Base-by-base conservation (phyloP, 257 asterid species). In the Coffea canephora region DNA sequence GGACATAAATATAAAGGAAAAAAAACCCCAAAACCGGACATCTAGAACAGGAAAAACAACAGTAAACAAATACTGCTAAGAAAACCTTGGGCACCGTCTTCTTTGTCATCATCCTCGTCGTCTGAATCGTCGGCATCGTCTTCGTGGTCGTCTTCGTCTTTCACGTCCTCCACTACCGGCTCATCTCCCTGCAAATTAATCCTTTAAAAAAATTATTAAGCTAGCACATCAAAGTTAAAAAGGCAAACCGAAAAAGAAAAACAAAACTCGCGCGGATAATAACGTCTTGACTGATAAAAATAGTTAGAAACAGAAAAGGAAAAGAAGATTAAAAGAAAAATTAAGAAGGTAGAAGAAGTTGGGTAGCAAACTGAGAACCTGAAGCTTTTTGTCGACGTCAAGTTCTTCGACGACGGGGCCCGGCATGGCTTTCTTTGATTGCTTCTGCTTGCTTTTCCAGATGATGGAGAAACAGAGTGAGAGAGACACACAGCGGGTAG, bases 91-190 rank as follows among this genome's bases (percentile, higher is more conserved):
- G 86, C 54, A 23, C 82, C 93, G 57, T 87, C 90, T 34, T 91
- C 96, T 79, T 90, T 88, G 78, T 86, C 94, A 18, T 91, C 93
- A 10, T 91, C 97, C 23, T 91, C 96, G 55, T 89, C 97, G 43
- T 93, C 97, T 45, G 93, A 90, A 81, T 90, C 93, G 10, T 91
- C 97, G 55, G 73, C 85, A 14, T 89, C 94, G 7, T 86, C 92
- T 1, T 87, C 96, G 79, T 90, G 92, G 66, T 91, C 94, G 52
- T 90, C 97, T 54, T 93, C 96, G 23, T 88, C 98, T 82, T 91
- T 91, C 81, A 91, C 92, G 74, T 93, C 98, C 88, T 92, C 98
- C 75, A 92, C 93, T 64, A 92, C 48, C 4, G 96, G 93, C 80
- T 85, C 96, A 82, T 92, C 96, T 73, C 82, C 77, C 88, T 84